phyloP scores from a whole-genome alignment of 495 filamentous ascomycete species.

The Chaetomium cochliodes region DNA sequence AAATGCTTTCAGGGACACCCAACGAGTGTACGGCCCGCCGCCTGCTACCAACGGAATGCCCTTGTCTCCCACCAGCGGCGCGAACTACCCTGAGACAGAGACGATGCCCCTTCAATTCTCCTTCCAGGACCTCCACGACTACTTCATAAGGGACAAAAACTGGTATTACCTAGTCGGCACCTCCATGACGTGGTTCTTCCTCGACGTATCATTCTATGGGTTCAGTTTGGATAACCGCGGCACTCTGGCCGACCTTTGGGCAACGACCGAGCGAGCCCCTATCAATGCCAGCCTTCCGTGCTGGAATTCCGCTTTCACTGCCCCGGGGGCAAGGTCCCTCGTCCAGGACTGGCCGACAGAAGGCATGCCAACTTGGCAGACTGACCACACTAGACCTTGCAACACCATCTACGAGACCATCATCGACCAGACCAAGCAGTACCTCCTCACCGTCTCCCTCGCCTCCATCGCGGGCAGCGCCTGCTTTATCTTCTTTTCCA shows the following conservation, averaged over 20 bases:
- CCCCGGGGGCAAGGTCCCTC: too few relatives aligned
- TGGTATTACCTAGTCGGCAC: constrained; percentile 42
- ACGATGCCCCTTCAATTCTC: constrained; percentile 37
- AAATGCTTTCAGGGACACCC: constrained; percentile 61
- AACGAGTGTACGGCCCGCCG: constrained; percentile 51
- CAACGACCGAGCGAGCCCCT: constrained; percentile 16
- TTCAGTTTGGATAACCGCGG: constrained; percentile 40
- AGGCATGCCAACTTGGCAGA: constrained; percentile 37
- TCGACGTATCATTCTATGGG: constrained; percentile 43
- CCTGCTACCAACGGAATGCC: constrained; percentile 63
- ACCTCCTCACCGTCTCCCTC: constrained; percentile 64
- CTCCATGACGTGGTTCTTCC: constrained; percentile 40
- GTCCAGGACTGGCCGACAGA: constrained; percentile 29
- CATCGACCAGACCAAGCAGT: constrained; percentile 64
- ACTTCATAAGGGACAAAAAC: constrained; percentile 39
- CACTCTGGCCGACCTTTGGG: constrained; percentile 39
- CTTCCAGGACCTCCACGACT: constrained; percentile 31
- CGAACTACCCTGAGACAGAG: constrained; percentile 14
- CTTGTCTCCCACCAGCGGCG: constrained; percentile 59
- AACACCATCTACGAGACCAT: constrained; percentile 62
- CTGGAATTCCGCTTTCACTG: constrained; percentile 57
- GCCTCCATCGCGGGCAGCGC: constrained; percentile 60
- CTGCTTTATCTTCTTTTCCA: constrained; percentile 48
- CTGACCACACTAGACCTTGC: constrained; percentile 38
- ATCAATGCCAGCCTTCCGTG: constrained; percentile 39